Conservation (phyloP, 2,329 filamentous ascomycete genomes). For the Talaromyces albobiverticillius region DNA sequence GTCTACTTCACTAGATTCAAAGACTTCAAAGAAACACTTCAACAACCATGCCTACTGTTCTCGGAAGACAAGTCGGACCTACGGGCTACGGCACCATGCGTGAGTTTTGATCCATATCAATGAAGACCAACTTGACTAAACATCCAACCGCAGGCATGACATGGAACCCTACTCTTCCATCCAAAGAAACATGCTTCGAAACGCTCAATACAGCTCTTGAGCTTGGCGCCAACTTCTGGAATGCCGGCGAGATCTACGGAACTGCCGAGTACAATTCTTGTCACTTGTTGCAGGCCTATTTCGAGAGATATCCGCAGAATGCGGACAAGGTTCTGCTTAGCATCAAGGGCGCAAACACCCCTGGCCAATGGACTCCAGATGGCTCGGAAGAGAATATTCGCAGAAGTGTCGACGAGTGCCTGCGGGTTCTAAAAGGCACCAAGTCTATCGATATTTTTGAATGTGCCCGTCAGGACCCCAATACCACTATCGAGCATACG, state of each 20-base stretch:
- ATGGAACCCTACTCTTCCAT: slow-evolving; percentile 16
- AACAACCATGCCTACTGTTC: slow-evolving; percentile 17
- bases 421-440: slow-evolving; percentile 43
- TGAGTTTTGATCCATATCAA: not conserved
- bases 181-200: slow-evolving; percentile 17
- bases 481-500: slow-evolving; percentile 49
- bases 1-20: too few relatives aligned
- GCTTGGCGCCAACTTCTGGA: slow-evolving; percentile 55
- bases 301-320: slow-evolving; percentile 62
- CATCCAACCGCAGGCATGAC: slow-evolving; percentile 15
- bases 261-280: slow-evolving; percentile 56
- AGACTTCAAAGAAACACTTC: too few relatives aligned
- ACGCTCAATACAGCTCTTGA: slow-evolving; percentile 52
- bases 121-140: not conserved
- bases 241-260: slow-evolving; percentile 65
- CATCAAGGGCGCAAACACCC: slow-evolving; percentile 57
- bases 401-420: slow-evolving; percentile 57
- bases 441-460: slow-evolving; percentile 59
- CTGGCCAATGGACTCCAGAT: slow-evolving; percentile 35
- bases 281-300: slow-evolving; percentile 60
- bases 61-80: slow-evolving; percentile 18
- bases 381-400: slow-evolving; percentile 55
- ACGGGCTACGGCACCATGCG: slow-evolving; percentile 20
- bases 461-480: slow-evolving; percentile 56
- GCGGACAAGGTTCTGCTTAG: slow-evolving; percentile 60